Percentiles rank a stretch among this genome's conserved stretches.
Conservation (phyloP, 73 alveolate genomes). For the Stentor coeruleus region DNA sequence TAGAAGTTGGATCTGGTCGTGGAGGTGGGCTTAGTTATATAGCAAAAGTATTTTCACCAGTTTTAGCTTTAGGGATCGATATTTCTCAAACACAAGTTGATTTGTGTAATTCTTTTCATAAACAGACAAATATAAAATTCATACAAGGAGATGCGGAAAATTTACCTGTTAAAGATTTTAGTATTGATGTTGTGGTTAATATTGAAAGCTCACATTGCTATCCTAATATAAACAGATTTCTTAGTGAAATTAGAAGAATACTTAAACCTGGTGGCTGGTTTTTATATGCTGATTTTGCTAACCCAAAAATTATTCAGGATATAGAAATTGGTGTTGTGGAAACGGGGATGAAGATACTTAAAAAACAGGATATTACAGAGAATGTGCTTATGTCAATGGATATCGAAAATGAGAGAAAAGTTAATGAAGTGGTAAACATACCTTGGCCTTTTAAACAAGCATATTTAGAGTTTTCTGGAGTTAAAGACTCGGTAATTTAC, state of each 20-base stretch:
- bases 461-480: not conserved
- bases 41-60: conserved; percentile 48
- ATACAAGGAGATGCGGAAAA: conserved; percentile 26
- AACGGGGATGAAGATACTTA: not conserved
- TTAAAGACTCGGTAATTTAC: not conserved
- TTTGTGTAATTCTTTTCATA: conserved; percentile 39
- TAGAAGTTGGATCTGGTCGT: conserved; percentile 85
- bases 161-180: conserved; percentile 56
- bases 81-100: conserved; percentile 49
- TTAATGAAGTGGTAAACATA: not conserved
- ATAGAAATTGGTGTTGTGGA: not conserved
- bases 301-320: not conserved
- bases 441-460: not conserved
- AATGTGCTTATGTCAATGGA: not conserved
- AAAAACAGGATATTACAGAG: not conserved
- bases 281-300: conserved; percentile 59
- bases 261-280: conserved; percentile 64
- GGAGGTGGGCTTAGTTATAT: conserved; percentile 84
- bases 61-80: conserved; percentile 64
- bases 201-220: conserved; percentile 83
- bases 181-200: conserved; percentile 61
- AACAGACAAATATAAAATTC: not conserved
- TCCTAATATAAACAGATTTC: conserved; percentile 56
- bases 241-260: conserved; percentile 41
- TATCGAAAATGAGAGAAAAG: not conserved